Evolutionary conservation across 1,284 basidiomycete genomes (phyloP), one percentile per base, ranked within the genome.

Genomic region (Cryptococcus amylolentus): DNA sequence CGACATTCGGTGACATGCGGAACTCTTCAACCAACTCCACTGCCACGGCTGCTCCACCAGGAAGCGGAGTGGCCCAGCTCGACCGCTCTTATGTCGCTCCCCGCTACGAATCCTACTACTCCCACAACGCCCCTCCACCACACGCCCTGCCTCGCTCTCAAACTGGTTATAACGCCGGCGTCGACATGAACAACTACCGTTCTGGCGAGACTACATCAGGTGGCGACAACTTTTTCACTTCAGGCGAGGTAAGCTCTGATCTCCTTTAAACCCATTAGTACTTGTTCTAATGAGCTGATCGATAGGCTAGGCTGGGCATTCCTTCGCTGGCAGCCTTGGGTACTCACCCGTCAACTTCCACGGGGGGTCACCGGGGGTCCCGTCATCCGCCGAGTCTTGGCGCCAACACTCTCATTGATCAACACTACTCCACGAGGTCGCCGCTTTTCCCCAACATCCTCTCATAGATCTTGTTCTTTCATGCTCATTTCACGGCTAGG

Each of bases 71-170:
- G 26, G 40, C 45, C 1, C 56, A 57, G 28, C 46, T 58, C 26
- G 56, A 58, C 37, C 58, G 57, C 7, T 57, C 60, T n/a, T 67
- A 67, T 49, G 61, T 64, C 16, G 63, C 67, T 16, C 23, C 23
- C 23, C 62, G 70, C 12, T 72, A 72, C 55, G 70, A 72, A 39
- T 61, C 67, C 26, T 60, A 67, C 39, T 70, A 69, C 54, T 60
- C 56, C 7, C 56, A 52, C 41, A 57, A 53, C 18, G 49, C 59
- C 20, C 59, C 59, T 23, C 56, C 55, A 38, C 58, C 59, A 16
- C 59, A 61, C 35, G 43, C 59, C 27, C 40, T 57, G 18, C 59
- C 59, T 5, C 31, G 59, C 41, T 55, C 56, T 23, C 52, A 54
- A 35, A 52, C 57, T 16, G 43, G 55, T 35, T 61, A 61, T 39